Conservation (phyloP, 2,329 filamentous ascomycete genomes). For the Talaromyces piceae region DNA sequence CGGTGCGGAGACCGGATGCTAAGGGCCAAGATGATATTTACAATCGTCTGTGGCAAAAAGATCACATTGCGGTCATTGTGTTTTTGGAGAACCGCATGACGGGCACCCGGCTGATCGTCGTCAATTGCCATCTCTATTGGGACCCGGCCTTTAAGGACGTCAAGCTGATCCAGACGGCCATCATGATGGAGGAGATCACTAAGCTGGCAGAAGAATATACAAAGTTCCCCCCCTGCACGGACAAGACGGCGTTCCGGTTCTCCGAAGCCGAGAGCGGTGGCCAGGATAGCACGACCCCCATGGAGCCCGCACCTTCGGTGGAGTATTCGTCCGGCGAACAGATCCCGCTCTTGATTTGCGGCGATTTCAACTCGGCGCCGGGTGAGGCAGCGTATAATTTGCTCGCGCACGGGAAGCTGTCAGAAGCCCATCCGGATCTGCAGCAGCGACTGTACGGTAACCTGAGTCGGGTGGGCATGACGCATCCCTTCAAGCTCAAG, state of each 20-base stretch:
- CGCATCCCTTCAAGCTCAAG: slow-evolving; percentile 88
- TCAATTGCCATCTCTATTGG: slow-evolving; percentile 94
- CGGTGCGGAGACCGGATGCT: slow-evolving; percentile 92
- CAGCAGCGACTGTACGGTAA: slow-evolving; percentile 79
- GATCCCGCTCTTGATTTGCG: slow-evolving; percentile 84
- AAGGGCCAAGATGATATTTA: slow-evolving; percentile 97
- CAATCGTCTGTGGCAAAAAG: slow-evolving; percentile 96
- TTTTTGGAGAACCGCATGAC: slow-evolving; percentile 90
- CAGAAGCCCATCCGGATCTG: slow-evolving; percentile 72
- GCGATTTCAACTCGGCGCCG: slow-evolving; percentile 88
- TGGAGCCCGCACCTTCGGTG: slow-evolving; percentile 67
- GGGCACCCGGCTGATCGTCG: slow-evolving; percentile 84
- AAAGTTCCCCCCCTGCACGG: slow-evolving; percentile 68
- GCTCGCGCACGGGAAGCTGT: slow-evolving; percentile 69
- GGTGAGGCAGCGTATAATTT: slow-evolving; percentile 89
- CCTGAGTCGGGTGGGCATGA: slow-evolving; percentile 85
- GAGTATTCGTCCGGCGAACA: slow-evolving; percentile 80
- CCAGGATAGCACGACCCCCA: slow-evolving; percentile 39
- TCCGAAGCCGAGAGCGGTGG: slow-evolving; percentile 41
- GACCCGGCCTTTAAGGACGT: slow-evolving; percentile 85
- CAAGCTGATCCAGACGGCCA: slow-evolving; percentile 92
- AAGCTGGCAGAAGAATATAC: slow-evolving; percentile 81
- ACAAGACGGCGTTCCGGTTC: slow-evolving; percentile 56
- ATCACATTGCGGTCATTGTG: slow-evolving; percentile 87
- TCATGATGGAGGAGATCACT: slow-evolving; percentile 84